Evolutionary conservation across 176 grass and related monocot species (phyloP).

Genomic region (Zoysia pacifica): DNA sequence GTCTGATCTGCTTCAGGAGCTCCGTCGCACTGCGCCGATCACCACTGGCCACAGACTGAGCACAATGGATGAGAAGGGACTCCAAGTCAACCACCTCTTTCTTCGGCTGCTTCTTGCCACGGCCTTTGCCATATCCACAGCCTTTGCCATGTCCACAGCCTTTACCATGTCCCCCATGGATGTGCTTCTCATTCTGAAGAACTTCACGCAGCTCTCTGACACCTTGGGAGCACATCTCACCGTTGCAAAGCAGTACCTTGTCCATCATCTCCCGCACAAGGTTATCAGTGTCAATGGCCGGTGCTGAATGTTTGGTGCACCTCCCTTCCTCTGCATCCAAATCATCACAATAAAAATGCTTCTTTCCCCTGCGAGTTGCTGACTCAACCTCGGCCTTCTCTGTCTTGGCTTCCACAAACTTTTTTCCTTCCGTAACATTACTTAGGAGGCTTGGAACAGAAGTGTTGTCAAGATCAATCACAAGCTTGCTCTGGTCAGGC

Average conservation of each 20-base stretch:
- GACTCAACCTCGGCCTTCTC: slow-evolving; percentile 36
- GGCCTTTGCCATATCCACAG: slow-evolving; percentile 60
- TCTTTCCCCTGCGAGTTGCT: slow-evolving; percentile 56
- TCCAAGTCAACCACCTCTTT: slow-evolving; percentile 82
- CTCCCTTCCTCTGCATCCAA: slow-evolving; percentile 78
- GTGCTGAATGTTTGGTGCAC: slow-evolving; percentile 78
- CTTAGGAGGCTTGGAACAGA: neutral
- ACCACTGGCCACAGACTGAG: slow-evolving; percentile 78
- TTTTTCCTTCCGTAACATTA: slow-evolving; percentile 33
- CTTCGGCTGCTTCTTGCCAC: slow-evolving; percentile 73
- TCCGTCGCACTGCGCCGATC: slow-evolving; percentile 65
- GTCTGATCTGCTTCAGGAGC: slow-evolving; percentile 89
- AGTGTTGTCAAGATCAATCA: slow-evolving; percentile 58
- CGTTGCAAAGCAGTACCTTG: slow-evolving; percentile 76
- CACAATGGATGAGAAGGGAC: slow-evolving; percentile 86
- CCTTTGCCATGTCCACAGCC: slow-evolving; percentile 59
- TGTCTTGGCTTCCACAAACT: slow-evolving; percentile 39
- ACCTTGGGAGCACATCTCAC: slow-evolving; percentile 64
- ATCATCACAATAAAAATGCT: slow-evolving; percentile 72
- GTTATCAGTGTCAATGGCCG: slow-evolving; percentile 52
- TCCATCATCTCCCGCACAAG: slow-evolving; percentile 84
- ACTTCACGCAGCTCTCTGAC: slow-evolving; percentile 66
- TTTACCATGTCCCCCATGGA: slow-evolving; percentile 49
- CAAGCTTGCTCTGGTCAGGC: slow-evolving; percentile 60
- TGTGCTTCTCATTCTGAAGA: slow-evolving; percentile 54